These are phyloP conservation scores for Saccharomycopsis hybrid DNA, from an alignment of 1,139 yeast genomes.

Conservation along the genomic window DNA sequence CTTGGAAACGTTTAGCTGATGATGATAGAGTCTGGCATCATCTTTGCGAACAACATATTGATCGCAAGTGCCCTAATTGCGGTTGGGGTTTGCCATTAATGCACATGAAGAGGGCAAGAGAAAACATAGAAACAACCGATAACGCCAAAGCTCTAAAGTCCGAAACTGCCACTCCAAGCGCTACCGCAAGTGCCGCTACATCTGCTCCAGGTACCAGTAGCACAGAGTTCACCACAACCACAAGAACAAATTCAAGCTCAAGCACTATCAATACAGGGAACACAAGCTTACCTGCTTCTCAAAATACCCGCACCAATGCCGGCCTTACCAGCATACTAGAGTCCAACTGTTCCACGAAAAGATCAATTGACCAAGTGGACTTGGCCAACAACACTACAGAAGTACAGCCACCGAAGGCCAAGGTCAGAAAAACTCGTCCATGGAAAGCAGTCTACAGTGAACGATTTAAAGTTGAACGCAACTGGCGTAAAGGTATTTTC, in stretches of 20 bases:
- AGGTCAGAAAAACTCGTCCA: slow-evolving; percentile 52
- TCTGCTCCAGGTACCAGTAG: background rate
- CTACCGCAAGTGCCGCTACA: background rate
- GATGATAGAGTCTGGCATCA: slow-evolving; percentile 98
- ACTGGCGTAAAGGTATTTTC: slow-evolving; percentile 86
- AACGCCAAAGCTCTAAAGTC: slow-evolving; percentile 19
- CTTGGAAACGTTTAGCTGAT: slow-evolving; percentile 86
- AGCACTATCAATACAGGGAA: background rate
- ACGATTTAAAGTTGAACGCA: slow-evolving; percentile 81
- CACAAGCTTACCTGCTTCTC: background rate
- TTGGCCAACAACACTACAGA: background rate
- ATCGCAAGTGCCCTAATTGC: slow-evolving; percentile 93
- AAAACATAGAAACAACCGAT: slow-evolving; percentile 22
- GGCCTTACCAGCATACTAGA: slow-evolving; percentile 1
- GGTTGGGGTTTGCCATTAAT: slow-evolving; percentile 97
- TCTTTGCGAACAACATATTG: slow-evolving; percentile 97
- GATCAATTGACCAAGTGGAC: background rate
- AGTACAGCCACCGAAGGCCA: slow-evolving; percentile 6
- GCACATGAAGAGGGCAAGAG: slow-evolving; percentile 72
- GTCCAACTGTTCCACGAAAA: slow-evolving; percentile 1
- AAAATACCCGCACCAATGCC: background rate
- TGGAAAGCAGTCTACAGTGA: slow-evolving; percentile 96
- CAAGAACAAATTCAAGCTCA: background rate
- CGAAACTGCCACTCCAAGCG: slow-evolving; percentile 18
- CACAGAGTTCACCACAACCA: background rate